Conservation (phyloP, 2,329 filamentous ascomycete species). For the Fusarium sp. region DNA sequence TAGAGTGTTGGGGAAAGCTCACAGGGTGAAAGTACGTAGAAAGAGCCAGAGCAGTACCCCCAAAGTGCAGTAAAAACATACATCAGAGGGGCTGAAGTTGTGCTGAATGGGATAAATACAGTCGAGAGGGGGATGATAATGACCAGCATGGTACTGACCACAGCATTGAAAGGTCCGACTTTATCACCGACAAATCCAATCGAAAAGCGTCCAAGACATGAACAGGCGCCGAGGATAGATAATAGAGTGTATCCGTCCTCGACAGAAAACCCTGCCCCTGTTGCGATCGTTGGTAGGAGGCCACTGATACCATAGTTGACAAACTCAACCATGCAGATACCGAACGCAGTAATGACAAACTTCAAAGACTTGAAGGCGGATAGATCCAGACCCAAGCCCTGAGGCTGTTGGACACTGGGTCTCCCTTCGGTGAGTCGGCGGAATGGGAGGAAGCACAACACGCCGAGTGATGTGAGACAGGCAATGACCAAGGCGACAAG, state of each 20-base stretch:
- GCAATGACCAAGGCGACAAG: conserved; percentile 48
- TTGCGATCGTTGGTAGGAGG: conserved; percentile 60
- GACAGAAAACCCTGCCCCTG: conserved; percentile 48
- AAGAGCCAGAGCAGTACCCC: conserved; percentile 62
- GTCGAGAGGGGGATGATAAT: conserved; percentile 56
- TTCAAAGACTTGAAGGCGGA: conserved; percentile 55
- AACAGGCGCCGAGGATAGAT: conserved; percentile 58
- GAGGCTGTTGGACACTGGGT: neutral
- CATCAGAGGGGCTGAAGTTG: conserved; percentile 54
- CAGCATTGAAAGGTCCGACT: conserved; percentile 59
- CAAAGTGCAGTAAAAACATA: conserved; percentile 61
- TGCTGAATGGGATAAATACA: conserved; percentile 60
- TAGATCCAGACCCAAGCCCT: conserved; percentile 50
- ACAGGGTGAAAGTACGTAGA: conserved; percentile 56
- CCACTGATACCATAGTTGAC: conserved; percentile 62
- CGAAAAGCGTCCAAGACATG: conserved; percentile 57
- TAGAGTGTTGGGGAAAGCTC: neutral
- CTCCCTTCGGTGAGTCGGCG: conserved; percentile 30
- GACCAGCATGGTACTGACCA: conserved; percentile 41
- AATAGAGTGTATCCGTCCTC: conserved; percentile 59
- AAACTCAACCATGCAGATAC: conserved; percentile 61
- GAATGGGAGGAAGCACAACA: conserved; percentile 53
- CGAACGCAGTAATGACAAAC: conserved; percentile 56
- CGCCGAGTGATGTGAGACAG: conserved; percentile 43
- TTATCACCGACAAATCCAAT: conserved; percentile 58